Percentiles rank a stretch among this genome's conserved stretches.
Conservation (phyloP, 164 flowering plant genomes). For the Cinnamomum micranthum region DNA sequence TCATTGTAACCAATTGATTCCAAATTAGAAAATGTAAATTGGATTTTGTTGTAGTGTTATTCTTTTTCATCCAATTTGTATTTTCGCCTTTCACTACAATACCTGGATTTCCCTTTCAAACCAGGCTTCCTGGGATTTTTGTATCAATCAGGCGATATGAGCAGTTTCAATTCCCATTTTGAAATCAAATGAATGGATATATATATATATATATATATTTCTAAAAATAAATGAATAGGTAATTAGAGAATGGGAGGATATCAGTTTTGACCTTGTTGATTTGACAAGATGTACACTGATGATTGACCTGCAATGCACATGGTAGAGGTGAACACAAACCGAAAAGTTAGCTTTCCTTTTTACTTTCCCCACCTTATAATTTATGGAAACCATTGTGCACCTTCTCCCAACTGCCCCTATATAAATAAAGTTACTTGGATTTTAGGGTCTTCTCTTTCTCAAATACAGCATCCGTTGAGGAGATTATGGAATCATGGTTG, state of each 20-base stretch:
- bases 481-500: not conserved
- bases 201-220: too few species aligned
- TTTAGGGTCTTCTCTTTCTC: not conserved
- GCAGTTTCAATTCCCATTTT: not conserved
- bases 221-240: not conserved
- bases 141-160: not conserved
- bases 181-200: too few species aligned
- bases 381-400: not conserved
- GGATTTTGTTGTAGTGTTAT: not conserved
- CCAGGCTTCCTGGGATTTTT: not conserved
- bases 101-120: not conserved
- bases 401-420: not conserved
- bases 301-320: not conserved
- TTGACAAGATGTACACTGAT: not conserved
- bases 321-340: not conserved
- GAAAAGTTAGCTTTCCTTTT: not conserved
- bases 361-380: not conserved
- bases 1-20: not conserved
- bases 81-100: not conserved
- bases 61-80: not conserved
- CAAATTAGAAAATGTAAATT: not conserved
- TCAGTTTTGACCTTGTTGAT: not conserved
- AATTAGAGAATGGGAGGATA: not conserved
- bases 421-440: not conserved
- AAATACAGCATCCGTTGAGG: not conserved